These are phyloP conservation scores for Stenogyne calaminthoides DNA, from an alignment of 305 asterid species.

Conservation along the genomic window DNA sequence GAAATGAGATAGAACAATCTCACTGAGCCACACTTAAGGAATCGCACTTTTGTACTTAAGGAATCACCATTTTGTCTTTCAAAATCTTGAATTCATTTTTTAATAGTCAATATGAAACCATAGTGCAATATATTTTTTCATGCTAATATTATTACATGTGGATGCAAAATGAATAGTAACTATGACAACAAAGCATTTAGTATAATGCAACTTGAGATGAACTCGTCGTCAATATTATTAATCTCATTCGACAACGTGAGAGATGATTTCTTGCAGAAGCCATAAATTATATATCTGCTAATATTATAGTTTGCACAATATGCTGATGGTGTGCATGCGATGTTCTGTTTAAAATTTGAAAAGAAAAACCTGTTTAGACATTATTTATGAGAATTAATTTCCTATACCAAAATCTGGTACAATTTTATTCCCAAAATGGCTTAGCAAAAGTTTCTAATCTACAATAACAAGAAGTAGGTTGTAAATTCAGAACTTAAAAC, in stretches of 20 bases:
- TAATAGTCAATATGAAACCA: background rate
- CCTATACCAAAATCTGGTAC: conserved; percentile 1
- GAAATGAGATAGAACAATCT: conserved; percentile 3
- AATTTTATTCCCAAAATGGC: conserved; percentile 15
- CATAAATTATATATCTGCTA: conserved; percentile 5
- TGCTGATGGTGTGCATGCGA: too few species aligned
- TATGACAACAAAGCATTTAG: conserved; percentile 21
- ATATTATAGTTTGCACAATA: too few species aligned
- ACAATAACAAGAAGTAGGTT: background rate
- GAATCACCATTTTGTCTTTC: conserved; percentile 12
- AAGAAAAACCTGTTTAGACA: background rate
- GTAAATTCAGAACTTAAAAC: conserved; percentile 11
- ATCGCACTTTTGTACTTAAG: too few species aligned
- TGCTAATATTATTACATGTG: background rate
- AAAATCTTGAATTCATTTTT: background rate
- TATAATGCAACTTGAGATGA: conserved; percentile 19
- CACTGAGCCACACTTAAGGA: conserved; percentile 8
- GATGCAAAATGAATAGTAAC: conserved; percentile 10
- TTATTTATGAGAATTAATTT: background rate
- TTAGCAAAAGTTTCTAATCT: background rate
- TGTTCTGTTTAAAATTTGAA: conserved; percentile 4
- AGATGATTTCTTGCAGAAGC: background rate
- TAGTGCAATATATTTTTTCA: background rate
- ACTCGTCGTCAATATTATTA: background rate
- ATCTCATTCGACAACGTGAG: background rate